These are phyloP conservation scores for Apiotrichum montevideense DNA, from an alignment of 1,284 basidiomycete species.

Conservation along the genomic window DNA sequence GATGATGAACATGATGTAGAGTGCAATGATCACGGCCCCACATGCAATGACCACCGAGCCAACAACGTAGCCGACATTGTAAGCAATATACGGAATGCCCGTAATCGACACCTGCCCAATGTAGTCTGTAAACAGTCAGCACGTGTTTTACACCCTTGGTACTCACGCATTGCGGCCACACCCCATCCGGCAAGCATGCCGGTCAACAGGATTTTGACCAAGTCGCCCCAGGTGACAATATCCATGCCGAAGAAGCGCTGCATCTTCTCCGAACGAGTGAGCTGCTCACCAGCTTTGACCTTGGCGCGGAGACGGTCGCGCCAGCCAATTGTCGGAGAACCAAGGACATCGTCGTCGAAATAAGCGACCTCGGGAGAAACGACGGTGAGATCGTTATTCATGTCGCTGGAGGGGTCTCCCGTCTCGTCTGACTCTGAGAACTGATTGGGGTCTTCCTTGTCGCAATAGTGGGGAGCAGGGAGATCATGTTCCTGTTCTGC, in stretches of 20 bases:
- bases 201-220: conserved; percentile 45
- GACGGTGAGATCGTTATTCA: not conserved
- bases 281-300: conserved; percentile 7
- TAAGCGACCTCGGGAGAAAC: not conserved
- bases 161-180: conserved; percentile 50
- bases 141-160: too few relatives aligned
- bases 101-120: conserved; percentile 49
- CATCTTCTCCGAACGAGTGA: conserved; percentile 14
- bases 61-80: conserved; percentile 43
- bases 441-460: not conserved
- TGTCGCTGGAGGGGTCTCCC: not conserved
- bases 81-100: conserved; percentile 46
- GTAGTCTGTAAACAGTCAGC: conserved; percentile 39
- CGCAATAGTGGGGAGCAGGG: not conserved
- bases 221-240: conserved; percentile 42
- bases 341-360: conserved; percentile 6
- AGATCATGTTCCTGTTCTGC: conserved; percentile 34
- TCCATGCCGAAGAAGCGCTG: conserved; percentile 41
- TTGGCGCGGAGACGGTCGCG: conserved; percentile 13
- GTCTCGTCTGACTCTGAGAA: conserved; percentile 6
- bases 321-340: conserved; percentile 4
- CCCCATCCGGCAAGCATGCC: conserved; percentile 48
- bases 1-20: conserved; percentile 51
- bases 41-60: conserved; percentile 48
- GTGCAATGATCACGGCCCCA: conserved; percentile 45